phyloP scores from a whole-genome alignment of 192 early-diverging fungal species.

The Radiomyces spectabilis region DNA sequence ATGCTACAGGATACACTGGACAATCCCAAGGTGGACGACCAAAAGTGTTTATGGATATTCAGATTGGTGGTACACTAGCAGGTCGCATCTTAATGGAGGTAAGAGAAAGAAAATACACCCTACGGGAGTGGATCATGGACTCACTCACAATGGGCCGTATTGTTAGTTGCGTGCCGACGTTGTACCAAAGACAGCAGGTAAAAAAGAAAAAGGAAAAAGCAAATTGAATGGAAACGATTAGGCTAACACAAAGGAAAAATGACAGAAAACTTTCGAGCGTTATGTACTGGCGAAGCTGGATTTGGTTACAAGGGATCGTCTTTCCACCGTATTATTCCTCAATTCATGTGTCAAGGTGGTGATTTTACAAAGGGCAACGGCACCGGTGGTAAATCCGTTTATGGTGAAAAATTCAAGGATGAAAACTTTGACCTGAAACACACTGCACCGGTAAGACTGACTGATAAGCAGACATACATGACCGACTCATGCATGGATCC shows the following conservation, averaged over 20 bases:
- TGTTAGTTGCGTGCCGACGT: conserved; percentile 51
- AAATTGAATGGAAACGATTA: not conserved
- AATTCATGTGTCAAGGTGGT: conserved; percentile 89
- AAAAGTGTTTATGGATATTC: conserved; percentile 32
- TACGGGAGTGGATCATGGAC: not conserved
- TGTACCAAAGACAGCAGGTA: conserved; percentile 60
- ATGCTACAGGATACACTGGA: too few species aligned
- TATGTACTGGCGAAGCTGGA: conserved; percentile 62
- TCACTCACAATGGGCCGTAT: not conserved
- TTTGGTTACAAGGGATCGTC: conserved; percentile 71
- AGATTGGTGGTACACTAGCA: conserved; percentile 27
- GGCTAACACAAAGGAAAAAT: conserved; percentile 44
- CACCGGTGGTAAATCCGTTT: conserved; percentile 80
- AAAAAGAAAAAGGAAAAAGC: not conserved
- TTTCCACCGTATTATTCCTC: conserved; percentile 86
- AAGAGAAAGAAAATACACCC: not conserved
- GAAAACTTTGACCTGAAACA: conserved; percentile 73
- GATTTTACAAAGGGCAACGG: conserved; percentile 77
- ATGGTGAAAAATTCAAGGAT: conserved; percentile 71
- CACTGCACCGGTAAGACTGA: conserved; percentile 36
- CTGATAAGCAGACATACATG: not conserved
- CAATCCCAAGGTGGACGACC: conserved; percentile 1
- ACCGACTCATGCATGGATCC: conserved; percentile 70
- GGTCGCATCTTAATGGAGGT: conserved; percentile 30
- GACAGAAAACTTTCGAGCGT: conserved; percentile 77